Evolutionary conservation across 345 rosid species (phyloP).

Genomic region (Brassica cretica): DNA sequence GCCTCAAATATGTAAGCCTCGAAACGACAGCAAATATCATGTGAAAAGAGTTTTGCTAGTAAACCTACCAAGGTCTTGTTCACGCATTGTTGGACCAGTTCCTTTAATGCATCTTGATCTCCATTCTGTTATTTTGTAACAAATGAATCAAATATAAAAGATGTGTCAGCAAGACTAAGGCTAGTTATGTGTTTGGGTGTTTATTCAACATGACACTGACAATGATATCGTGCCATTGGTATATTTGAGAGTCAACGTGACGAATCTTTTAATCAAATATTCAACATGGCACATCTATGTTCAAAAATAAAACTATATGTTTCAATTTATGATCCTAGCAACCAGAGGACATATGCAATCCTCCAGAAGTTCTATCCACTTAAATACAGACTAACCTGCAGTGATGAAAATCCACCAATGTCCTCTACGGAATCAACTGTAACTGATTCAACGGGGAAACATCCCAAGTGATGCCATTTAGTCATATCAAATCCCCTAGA

Average conservation of each 20-base stretch:
- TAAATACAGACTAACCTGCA: conserved; percentile 51
- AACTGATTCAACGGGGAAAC: conserved; percentile 50
- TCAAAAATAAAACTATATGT: background rate
- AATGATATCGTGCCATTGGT: background rate
- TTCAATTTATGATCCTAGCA: background rate
- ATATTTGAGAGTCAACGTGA: background rate
- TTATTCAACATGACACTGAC: background rate
- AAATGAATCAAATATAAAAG: conserved; percentile 7
- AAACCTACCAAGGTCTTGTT: conserved; percentile 43
- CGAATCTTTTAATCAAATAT: background rate
- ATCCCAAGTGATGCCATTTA: conserved; percentile 76
- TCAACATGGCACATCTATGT: background rate
- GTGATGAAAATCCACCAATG: conserved; percentile 63
- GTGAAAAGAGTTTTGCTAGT: conserved; percentile 12
- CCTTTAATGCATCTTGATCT: conserved; percentile 73
- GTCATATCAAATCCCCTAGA: conserved; percentile 65
- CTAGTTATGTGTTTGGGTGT: background rate
- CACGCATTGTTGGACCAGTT: conserved; percentile 41
- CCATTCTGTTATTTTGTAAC: conserved; percentile 40
- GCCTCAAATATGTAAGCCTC: background rate
- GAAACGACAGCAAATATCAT: background rate
- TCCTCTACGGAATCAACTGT: conserved; percentile 42
- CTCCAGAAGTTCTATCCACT: conserved; percentile 7
- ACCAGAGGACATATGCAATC: conserved; percentile 5
- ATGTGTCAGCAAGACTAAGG: conserved; percentile 11